A percentile compares a stretch with the other conserved stretches of the same genome.
phyloP scores from a whole-genome alignment of 306 rosid species.

The Pachyrhizus erosus region DNA sequence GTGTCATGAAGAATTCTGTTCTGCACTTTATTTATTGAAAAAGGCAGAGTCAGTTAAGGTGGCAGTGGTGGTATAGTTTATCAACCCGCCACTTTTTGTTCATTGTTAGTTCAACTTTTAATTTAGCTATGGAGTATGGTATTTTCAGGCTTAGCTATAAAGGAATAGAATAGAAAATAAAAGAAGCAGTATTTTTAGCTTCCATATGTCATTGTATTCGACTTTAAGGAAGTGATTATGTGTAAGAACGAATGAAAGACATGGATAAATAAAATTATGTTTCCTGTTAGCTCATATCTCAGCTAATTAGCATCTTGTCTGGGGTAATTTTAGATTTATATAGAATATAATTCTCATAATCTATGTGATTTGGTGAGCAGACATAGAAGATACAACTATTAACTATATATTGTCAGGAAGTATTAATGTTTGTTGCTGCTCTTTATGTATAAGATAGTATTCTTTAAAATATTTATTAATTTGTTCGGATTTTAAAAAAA shows the following conservation, averaged over 20 bases:
- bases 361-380: too few species aligned
- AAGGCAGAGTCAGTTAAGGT: conserved; percentile 40
- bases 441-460: background rate
- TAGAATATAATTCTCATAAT: background rate
- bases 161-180: background rate
- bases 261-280: conserved; percentile 21
- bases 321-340: background rate
- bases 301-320: background rate
- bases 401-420: background rate
- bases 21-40: conserved; percentile 37
- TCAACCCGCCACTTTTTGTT: conserved; percentile 52
- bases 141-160: background rate
- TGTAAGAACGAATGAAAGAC: background rate
- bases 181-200: conserved; percentile 20
- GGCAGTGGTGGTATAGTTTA: conserved; percentile 53
- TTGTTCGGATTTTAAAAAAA: background rate
- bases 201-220: background rate
- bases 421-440: background rate
- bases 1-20: conserved; percentile 34
- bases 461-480: background rate
- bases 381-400: background rate
- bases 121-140: background rate
- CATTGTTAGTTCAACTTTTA: background rate
- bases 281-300: background rate
- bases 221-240: background rate